Base-by-base conservation (phyloP, 2,329 filamentous ascomycete species). In the Colletotrichum acutatum region DNA sequence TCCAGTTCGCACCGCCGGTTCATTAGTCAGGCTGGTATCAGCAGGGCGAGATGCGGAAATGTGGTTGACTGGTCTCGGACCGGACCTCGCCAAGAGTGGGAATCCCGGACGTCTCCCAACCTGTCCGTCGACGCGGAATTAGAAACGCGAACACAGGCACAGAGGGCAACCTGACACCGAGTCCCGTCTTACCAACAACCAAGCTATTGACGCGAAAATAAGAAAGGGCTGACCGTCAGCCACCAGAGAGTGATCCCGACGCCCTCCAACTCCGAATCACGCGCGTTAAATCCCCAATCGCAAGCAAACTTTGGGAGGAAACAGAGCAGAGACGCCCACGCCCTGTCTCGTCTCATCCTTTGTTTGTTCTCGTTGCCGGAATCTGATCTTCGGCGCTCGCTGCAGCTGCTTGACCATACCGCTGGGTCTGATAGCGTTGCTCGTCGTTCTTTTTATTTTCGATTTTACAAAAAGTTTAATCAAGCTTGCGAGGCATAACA, bases 341-440 rank as follows among this genome's bases (percentile, higher is more conserved):
- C 42, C 5, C n/a, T 65, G 46, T 22, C 58, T 66, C 54, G 49
- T 66, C 54, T 66, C 54, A 59, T 59, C 28, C 19, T 9, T 24
- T 24, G 4, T 37, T 16, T 19, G 30, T 42, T 24, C 19, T 22
- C 37, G 26, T 7, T n/a, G n/a, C 19, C 19, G 19, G 19, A 28
- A 67, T 59, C 67, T 65, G 67, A 69, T 58, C 34, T 69, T 59
- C 60, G 60, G 53, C 22, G 53, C 42, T 49, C 19, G 42, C 42
- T 49, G 67, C 53, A 42, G 53, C 34, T 37, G 60, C 53, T 58
- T 9, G 54, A 49, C 60, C 60, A 52, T 42, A 4, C 53, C 53
- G 28, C 53, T 34, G 67, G 54, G 67, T 53, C 42, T n/a, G 53
- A 57, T 34, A 54, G 64, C 42, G 14, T 64, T 19, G 19, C 49